Percentiles rank a stretch among this genome's conserved stretches.
phyloP scores from a whole-genome alignment of 2,329 filamentous ascomycete species.

The Emergomyces orientalis region DNA sequence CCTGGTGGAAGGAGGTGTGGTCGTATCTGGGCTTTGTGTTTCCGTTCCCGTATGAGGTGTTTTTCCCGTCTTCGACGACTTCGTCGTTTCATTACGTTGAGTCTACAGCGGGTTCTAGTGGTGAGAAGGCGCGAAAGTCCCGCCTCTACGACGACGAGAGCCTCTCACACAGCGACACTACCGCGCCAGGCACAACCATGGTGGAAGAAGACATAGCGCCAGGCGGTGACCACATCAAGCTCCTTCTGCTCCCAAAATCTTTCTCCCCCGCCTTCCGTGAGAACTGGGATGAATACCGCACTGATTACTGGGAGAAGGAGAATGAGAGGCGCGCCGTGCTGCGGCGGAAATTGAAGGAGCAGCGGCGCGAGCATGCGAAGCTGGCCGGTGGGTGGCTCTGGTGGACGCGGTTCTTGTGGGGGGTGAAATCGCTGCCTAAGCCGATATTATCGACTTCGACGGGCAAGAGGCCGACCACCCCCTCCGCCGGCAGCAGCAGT shows the following conservation, averaged over 20 bases:
- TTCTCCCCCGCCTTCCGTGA: constrained; percentile 92
- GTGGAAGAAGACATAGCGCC: constrained; percentile 85
- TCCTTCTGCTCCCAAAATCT: constrained; percentile 83
- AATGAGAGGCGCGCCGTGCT: constrained; percentile 77
- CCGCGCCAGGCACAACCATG: neutral
- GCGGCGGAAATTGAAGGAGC: constrained; percentile 58
- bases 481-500: neutral
- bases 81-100: constrained; percentile 72
- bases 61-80: constrained; percentile 45
- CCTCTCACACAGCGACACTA: neutral
- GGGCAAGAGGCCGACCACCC: neutral
- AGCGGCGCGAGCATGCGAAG: constrained; percentile 56
- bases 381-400: constrained; percentile 66
- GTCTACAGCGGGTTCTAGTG: constrained; percentile 28
- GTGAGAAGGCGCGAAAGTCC: constrained; percentile 6
- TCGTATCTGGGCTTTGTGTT: constrained; percentile 67
- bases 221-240: constrained; percentile 83
- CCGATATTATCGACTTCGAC: neutral
- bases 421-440: constrained; percentile 17
- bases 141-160: neutral
- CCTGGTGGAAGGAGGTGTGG: constrained; percentile 69
- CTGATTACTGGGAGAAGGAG: constrained; percentile 94
- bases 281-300: constrained; percentile 91
- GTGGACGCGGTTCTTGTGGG: constrained; percentile 67
- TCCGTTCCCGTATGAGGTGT: constrained; percentile 63